phyloP scores from a whole-genome alignment of 768 basidiomycete genomes.

The Mycena vitilis region DNA sequence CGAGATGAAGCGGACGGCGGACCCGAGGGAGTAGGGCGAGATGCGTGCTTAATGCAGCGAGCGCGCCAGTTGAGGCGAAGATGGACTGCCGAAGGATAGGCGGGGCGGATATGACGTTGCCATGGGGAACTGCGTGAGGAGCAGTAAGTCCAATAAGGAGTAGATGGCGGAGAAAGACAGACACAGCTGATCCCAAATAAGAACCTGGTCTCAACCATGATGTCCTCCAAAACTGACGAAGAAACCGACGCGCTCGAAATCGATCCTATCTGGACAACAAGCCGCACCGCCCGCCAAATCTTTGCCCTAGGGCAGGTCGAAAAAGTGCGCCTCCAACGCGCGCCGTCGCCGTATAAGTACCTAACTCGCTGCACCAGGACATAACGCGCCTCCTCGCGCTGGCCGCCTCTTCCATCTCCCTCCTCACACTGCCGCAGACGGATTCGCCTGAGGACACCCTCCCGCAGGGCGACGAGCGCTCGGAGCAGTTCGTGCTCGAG shows the following conservation, averaged over 20 bases:
- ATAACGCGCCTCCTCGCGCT: slow-evolving; percentile 80
- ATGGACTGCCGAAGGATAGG: too few species aligned
- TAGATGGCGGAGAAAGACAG: too few species aligned
- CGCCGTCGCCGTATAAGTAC: too few species aligned
- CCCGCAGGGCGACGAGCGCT: slow-evolving; percentile 85
- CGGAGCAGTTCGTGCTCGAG: slow-evolving; percentile 87
- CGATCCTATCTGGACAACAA: slow-evolving; percentile 86
- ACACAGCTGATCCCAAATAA: too few species aligned
- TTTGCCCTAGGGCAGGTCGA: slow-evolving; percentile 85
- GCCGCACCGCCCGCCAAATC: slow-evolving; percentile 84
- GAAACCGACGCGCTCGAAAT: slow-evolving; percentile 58
- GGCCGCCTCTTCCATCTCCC: slow-evolving; percentile 82
- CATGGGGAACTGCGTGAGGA: too few species aligned
- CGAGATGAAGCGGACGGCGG: too few species aligned
- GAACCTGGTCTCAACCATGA: slow-evolving; percentile 3
- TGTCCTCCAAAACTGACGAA: slow-evolving; percentile 46
- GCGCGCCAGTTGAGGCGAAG: too few species aligned
- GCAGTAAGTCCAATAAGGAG: too few species aligned
- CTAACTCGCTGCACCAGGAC: slow-evolving; percentile 59
- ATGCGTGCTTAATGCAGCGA: too few species aligned
- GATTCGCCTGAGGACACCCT: slow-evolving; percentile 74
- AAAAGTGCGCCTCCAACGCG: slow-evolving; percentile 62
- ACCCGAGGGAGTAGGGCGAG: too few species aligned
- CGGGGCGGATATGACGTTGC: too few species aligned
- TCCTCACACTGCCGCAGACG: slow-evolving; percentile 86